A percentile compares a stretch with the other conserved stretches of the same genome.
Conservation (phyloP, 1,284 basidiomycete species). For the Ustilago cynodontis region DNA sequence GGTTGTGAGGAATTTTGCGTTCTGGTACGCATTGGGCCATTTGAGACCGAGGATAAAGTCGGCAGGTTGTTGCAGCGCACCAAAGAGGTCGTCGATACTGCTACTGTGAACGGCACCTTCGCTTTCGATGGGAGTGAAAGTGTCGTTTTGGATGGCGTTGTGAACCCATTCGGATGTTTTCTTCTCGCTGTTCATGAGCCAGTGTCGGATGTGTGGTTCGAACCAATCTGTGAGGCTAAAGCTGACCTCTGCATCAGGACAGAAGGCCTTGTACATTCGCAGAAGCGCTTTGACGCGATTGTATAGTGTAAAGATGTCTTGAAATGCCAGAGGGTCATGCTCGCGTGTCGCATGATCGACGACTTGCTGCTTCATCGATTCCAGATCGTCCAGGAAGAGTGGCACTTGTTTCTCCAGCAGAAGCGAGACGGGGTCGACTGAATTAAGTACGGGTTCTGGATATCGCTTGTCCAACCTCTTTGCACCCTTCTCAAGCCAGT, state of each 20-base stretch:
- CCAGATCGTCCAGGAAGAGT: slow-evolving; percentile 80
- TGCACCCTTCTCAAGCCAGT: slow-evolving; percentile 87
- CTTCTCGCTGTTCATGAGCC: slow-evolving; percentile 88
- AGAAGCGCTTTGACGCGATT: slow-evolving; percentile 79
- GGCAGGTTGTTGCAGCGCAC: slow-evolving; percentile 90
- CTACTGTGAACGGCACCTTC: slow-evolving; percentile 89
- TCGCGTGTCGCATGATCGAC: slow-evolving; percentile 59
- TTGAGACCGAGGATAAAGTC: slow-evolving; percentile 87
- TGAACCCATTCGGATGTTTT: slow-evolving; percentile 93
- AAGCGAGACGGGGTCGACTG: slow-evolving; percentile 75
- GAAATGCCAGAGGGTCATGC: slow-evolving; percentile 53
- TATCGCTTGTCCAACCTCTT: slow-evolving; percentile 87
- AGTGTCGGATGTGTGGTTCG: slow-evolving; percentile 87
- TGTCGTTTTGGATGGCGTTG: slow-evolving; percentile 62
- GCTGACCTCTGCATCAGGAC: slow-evolving; percentile 73
- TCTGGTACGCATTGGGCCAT: slow-evolving; percentile 90
- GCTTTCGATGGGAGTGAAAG: slow-evolving; percentile 74
- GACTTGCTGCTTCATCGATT: slow-evolving; percentile 65
- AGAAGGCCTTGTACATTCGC: slow-evolving; percentile 84
- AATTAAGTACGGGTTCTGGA: slow-evolving; percentile 79
- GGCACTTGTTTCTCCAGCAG: slow-evolving; percentile 81
- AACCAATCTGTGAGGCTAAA: slow-evolving; percentile 76
- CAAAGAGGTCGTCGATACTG: slow-evolving; percentile 95
- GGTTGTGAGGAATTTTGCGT: slow-evolving; percentile 88
- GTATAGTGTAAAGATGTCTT: slow-evolving; percentile 87